These are phyloP conservation scores for Amoebophrya sp. DNA, from an alignment of 169 alveolate species.

Conservation along the genomic window DNA sequence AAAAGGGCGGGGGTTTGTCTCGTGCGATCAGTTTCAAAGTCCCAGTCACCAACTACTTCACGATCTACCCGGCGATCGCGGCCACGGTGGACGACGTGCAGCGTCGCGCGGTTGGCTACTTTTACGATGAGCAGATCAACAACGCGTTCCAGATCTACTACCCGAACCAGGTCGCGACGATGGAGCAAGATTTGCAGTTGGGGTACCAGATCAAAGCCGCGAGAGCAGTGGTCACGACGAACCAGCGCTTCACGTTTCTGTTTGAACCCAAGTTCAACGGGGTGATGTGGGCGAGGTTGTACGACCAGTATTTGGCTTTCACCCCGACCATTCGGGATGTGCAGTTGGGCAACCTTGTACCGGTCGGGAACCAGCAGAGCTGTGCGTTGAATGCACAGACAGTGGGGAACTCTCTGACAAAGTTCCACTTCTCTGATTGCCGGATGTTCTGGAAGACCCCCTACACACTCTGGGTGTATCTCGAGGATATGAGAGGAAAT, in stretches of 20 bases:
- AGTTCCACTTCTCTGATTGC: slow-evolving; percentile 7
- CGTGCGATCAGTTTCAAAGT: not conserved
- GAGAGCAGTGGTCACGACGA: not conserved
- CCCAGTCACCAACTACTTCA: slow-evolving; percentile 1
- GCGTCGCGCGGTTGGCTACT: not conserved
- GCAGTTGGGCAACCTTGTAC: not conserved
- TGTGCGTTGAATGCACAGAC: not conserved
- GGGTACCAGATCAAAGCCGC: not conserved
- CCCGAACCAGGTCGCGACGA: not conserved
- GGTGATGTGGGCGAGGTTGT: not conserved
- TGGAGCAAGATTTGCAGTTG: not conserved
- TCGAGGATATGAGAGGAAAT: not conserved
- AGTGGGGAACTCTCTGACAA: not conserved
- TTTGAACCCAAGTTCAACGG: not conserved
- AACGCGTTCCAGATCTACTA: not conserved
- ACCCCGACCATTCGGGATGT: not conserved
- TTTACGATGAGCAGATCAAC: not conserved
- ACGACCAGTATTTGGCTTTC: not conserved
- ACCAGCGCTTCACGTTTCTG: not conserved
- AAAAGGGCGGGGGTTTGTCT: not conserved
- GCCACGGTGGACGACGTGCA: not conserved
- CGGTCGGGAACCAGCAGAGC: not conserved
- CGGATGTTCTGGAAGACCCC: slow-evolving; percentile 17
- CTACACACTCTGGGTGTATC: not conserved
- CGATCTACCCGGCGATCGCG: slow-evolving; percentile 21